Percentiles rank a stretch among this genome's conserved stretches.
These are phyloP conservation scores for Vanderwaltozyma yarrowii DNA, from an alignment of 805 yeast species.

Conservation along the genomic window DNA sequence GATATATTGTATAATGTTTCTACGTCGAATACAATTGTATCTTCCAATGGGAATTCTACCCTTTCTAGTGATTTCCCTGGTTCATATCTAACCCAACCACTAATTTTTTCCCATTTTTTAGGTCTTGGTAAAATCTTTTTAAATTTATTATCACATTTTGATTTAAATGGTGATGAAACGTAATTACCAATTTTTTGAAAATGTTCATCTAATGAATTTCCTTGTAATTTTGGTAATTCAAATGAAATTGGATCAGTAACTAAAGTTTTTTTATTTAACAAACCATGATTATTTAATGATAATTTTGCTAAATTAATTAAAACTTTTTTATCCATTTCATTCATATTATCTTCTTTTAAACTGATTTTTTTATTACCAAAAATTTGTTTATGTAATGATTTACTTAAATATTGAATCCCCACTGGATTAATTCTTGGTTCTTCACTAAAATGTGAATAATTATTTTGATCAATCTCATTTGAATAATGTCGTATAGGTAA, in stretches of 20 bases:
- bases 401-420: constrained; percentile 70
- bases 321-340: constrained; percentile 14
- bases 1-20: constrained; percentile 75
- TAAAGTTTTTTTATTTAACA: constrained; percentile 68
- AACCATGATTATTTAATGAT: constrained; percentile 49
- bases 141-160: constrained; percentile 39
- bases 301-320: constrained; percentile 46
- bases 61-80: constrained; percentile 40
- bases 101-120: constrained; percentile 39
- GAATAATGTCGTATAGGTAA: no score
- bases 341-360: no score
- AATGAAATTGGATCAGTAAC: constrained; percentile 48
- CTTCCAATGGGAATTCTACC: constrained; percentile 64
- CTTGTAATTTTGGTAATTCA: constrained; percentile 63
- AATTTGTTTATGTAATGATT: constrained; percentile 45
- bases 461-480: no score
- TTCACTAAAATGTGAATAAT: constrained; percentile 25
- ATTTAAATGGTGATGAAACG: constrained; percentile 50
- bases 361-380: constrained; percentile 32
- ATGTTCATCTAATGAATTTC: constrained; percentile 71
- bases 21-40: constrained; percentile 74
- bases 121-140: constrained; percentile 34
- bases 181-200: constrained; percentile 58
- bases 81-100: constrained; percentile 80
- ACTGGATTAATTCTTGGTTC: constrained; percentile 58